A percentile compares a stretch with the other conserved stretches of the same genome.
Evolutionary conservation across 2,329 filamentous ascomycete species (phyloP).

Genomic region (Juglanconis oblonga): DNA sequence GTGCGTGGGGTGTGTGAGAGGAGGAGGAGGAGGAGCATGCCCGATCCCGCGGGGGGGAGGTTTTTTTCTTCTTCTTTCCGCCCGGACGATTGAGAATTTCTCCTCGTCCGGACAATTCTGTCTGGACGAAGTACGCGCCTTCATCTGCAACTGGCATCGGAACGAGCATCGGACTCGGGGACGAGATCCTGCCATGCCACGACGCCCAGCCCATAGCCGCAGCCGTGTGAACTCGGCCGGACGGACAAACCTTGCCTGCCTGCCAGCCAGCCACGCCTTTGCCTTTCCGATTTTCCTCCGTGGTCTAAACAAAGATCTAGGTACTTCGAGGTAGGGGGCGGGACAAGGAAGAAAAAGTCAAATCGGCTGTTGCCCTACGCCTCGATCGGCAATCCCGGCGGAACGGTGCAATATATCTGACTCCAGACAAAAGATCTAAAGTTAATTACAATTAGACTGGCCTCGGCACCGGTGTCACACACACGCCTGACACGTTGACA

Average conservation of each 20-base stretch:
- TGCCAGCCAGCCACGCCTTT: too few relatives aligned
- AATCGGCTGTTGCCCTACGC: too few relatives aligned
- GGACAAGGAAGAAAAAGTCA: too few relatives aligned
- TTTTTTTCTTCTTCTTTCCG: background rate
- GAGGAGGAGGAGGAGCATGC: background rate
- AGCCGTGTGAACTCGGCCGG: too few relatives aligned
- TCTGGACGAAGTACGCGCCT: too few relatives aligned
- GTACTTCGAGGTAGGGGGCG: too few relatives aligned
- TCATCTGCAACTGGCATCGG: too few relatives aligned
- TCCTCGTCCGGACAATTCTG: too few relatives aligned
- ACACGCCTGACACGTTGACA: background rate
- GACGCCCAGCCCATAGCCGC: too few relatives aligned
- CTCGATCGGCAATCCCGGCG: background rate
- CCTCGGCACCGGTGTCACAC: background rate
- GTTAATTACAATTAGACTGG: background rate
- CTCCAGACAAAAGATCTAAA: background rate
- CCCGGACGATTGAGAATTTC: background rate
- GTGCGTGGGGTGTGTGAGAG: background rate
- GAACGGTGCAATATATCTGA: background rate
- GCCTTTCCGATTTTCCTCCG: background rate
- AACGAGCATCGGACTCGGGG: too few relatives aligned
- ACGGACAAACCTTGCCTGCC: too few relatives aligned
- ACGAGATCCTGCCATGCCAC: too few relatives aligned
- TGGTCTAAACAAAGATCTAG: background rate
- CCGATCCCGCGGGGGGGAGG: background rate